Evolutionary conservation across 805 yeast species (phyloP), one percentile per base, ranked within the genome.

Genomic region (Naumovozyma castellii): DNA sequence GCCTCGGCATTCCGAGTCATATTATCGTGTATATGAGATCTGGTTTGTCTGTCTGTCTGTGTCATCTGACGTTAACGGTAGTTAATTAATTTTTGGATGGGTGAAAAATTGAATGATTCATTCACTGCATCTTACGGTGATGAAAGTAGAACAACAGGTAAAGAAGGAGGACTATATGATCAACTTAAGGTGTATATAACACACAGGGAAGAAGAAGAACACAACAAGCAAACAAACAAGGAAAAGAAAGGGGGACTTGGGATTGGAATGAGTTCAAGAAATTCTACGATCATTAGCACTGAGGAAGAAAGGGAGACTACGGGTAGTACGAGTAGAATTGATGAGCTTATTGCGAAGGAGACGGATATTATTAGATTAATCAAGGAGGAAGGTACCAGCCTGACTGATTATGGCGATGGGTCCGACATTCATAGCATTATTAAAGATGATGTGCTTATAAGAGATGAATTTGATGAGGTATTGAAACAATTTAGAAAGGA

Each of bases 281-380:
- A 22, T 22, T 22, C 27, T 22, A 22, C 27, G 9, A 10, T 6
- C 6, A 6, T 22, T 6, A 6, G 10, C 6, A 22, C 27, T 22
- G 27, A 29, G 8, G 15, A 29, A 35, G 20, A 35, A 15, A 18
- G 31, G 25, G 16, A 29, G 14, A 17, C 18, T 22, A 19, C 31
- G 6, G 25, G 18, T 15, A 14, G 37, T 43, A 59, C 66, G 20
- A 64, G 66, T 45, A 67, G 62, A 40, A 64, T 69, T 30, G 69
- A 68, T 32, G 67, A 62, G 18, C 42, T 72, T 32, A 59, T 65
- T 14, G 65, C 62, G 19, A 44, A 67, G 15, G 72, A 70, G 29
- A 44, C 46, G 10, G 49, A 43, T 34, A 43, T 43, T 15, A 42
- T 43, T 17, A 42, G 47, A 25, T 28, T 42, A 34, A 45, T 45